A percentile compares a stretch with the other conserved stretches of the same genome.
Conservation (phyloP, 2,329 filamentous ascomycete genomes). For the Exophiala mesophila region DNA sequence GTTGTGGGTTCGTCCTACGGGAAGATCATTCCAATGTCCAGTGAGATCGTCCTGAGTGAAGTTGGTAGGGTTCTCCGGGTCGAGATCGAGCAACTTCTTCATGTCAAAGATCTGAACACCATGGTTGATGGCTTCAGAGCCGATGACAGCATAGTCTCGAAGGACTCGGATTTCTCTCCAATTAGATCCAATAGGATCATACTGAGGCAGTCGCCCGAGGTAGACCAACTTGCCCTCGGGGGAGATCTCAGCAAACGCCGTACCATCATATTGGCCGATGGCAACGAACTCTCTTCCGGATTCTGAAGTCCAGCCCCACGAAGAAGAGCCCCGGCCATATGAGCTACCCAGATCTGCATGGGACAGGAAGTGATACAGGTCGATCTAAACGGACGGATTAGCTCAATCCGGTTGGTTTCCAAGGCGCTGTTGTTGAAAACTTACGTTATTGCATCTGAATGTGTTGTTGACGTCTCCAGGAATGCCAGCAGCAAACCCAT, state of each 20-base stretch:
- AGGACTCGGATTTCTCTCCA: slow-evolving; percentile 38
- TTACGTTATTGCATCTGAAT: slow-evolving; percentile 42
- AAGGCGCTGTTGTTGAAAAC: too few species aligned
- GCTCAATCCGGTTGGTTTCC: too few species aligned
- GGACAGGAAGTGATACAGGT: slow-evolving; percentile 20
- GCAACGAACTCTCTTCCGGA: slow-evolving; percentile 47
- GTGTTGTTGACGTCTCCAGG: slow-evolving; percentile 46
- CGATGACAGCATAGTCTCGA: slow-evolving; percentile 38
- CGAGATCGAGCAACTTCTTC: slow-evolving; percentile 49
- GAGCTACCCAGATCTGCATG: slow-evolving; percentile 15
- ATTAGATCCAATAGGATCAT: slow-evolving; percentile 27
- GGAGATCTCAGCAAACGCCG: slow-evolving; percentile 47
- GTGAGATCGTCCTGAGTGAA: slow-evolving; percentile 44
- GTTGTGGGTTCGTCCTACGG: slow-evolving; percentile 48
- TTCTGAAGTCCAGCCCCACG: slow-evolving; percentile 46
- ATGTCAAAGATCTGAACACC: slow-evolving; percentile 61
- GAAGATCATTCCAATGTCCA: slow-evolving; percentile 38
- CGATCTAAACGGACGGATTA: slow-evolving; percentile 5
- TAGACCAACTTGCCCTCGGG: slow-evolving; percentile 43
- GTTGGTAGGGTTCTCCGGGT: slow-evolving; percentile 37
- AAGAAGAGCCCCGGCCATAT: slow-evolving; percentile 15
- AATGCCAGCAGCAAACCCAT: slow-evolving; percentile 43
- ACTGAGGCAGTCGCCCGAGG: slow-evolving; percentile 43
- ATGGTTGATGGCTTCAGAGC: slow-evolving; percentile 45
- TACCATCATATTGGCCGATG: slow-evolving; percentile 47